Base-by-base conservation (phyloP, 192 early-diverging fungal genomes). In the Linnemannia hyalina region DNA sequence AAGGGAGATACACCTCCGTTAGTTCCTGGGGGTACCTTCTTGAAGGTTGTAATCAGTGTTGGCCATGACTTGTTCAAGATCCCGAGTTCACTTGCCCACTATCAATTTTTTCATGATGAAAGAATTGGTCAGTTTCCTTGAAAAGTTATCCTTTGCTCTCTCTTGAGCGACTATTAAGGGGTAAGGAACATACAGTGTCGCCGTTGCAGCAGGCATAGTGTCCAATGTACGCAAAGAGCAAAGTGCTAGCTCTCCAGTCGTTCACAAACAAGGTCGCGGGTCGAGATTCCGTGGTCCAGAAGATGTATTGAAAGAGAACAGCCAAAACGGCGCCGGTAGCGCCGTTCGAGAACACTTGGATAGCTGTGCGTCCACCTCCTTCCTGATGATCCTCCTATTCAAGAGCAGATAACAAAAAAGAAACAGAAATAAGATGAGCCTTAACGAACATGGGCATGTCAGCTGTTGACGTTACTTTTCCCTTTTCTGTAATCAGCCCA, bases 81-180 rank as follows among this genome's bases (percentile, higher is more conserved):
- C 2, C 98, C 98, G 35, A 99, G 88, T 83, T 99, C 98, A 87
- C 94, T 95, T 42, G 97, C 95, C 95, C 95, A 98, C 91, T 93
- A 78, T 72, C 41, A 41, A 52, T 41, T 70, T 7, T 4, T 7
- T 35, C 2, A 41, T 23, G 70, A 57, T 35, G 6, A 68, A 13
- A 4, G 38, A 76, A 9, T 35, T 52, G 18, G 18, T 52, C 4
- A 52, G 49, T 22, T 52, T 52, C 20, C 49, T 20, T 6, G 18
- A 52, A 4, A 22, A 46, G 10, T 3, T 46, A 46, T 46, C 11
- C 18, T 49, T 49, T 57, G 20, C 49, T 52, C 20, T 4, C 6
- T 6, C 8, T 6, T 40, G 7, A 9, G 35, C 23, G 26, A 2
- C 9, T 26, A 5, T 29, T 72, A 52, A 16, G 18, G 5, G 18